Conservation (phyloP, 805 yeast genomes). For the Candida incommunis region DNA sequence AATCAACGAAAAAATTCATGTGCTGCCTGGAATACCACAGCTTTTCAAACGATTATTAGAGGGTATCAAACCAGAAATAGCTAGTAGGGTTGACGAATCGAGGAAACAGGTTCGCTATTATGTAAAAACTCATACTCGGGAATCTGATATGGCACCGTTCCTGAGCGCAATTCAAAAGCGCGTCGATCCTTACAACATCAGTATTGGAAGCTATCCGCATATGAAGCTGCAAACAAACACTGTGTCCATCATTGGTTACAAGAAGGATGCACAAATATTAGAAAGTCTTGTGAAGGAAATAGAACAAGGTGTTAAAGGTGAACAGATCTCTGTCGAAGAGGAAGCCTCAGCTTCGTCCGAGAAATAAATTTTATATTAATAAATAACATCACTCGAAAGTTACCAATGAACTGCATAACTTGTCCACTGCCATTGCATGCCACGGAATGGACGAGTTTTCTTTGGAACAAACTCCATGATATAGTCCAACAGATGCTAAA, state of each 20-base stretch:
- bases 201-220: conserved; percentile 82
- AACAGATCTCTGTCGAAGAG: conserved; percentile 40
- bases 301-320: conserved; percentile 36
- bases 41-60: conserved; percentile 44
- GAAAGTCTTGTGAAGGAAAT: conserved; percentile 33
- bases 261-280: conserved; percentile 24
- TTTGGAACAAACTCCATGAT: background rate
- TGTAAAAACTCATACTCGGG: conserved; percentile 47
- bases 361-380: background rate
- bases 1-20: conserved; percentile 46
- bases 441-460: background rate
- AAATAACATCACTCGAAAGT: background rate
- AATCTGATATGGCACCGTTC: conserved; percentile 56
- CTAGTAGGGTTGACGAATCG: conserved; percentile 25
- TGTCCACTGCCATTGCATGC: background rate
- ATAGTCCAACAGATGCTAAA: background rate
- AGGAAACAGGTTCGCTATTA: conserved; percentile 30
- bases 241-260: conserved; percentile 57
- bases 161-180: conserved; percentile 37
- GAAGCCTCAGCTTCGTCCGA: conserved; percentile 25
- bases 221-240: conserved; percentile 48
- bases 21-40: conserved; percentile 77
- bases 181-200: conserved; percentile 30
- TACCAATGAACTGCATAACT: background rate
- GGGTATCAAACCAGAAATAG: conserved; percentile 27